Conservation (phyloP, 768 basidiomycete species). For the Pilatotrama ljubarskyi region DNA sequence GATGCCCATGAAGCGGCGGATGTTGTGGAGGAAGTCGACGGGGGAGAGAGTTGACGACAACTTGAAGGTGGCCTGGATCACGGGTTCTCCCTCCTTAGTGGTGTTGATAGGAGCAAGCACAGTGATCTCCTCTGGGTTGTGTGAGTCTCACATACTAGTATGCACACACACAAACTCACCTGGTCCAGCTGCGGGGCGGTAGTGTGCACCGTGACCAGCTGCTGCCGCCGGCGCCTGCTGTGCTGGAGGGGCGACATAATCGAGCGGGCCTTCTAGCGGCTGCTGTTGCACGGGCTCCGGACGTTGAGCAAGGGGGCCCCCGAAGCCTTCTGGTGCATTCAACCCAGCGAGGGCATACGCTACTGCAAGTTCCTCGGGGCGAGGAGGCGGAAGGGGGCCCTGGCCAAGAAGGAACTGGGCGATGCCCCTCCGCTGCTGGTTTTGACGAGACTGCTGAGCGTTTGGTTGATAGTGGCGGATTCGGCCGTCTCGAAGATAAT, state of each 20-base stretch:
- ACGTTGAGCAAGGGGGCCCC: not conserved
- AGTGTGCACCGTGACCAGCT: not conserved
- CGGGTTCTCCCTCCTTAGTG: not conserved
- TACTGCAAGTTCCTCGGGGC: not conserved
- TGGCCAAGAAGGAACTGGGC: no score
- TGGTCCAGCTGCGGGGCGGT: not conserved
- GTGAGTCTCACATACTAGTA: no score
- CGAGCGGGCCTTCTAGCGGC: no score
- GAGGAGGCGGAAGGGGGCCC: not conserved
- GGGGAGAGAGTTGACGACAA: not conserved
- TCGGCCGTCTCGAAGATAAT: no score
- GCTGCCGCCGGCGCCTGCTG: not conserved
- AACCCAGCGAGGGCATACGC: not conserved
- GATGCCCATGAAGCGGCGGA: not conserved
- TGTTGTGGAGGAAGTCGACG: not conserved
- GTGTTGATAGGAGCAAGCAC: not conserved
- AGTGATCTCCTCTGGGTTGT: no score
- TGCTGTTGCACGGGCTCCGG: not conserved
- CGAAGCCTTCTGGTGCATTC: not conserved
- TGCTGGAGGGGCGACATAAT: not conserved
- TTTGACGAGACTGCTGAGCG: no score
- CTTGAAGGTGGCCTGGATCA: not conserved
- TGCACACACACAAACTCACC: not conserved
- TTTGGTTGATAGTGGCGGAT: no score
- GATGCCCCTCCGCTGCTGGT: no score